Evolutionary conservation across 768 basidiomycete genomes (phyloP), one percentile per base, ranked within the genome.

Genomic region (Trametes punicea): DNA sequence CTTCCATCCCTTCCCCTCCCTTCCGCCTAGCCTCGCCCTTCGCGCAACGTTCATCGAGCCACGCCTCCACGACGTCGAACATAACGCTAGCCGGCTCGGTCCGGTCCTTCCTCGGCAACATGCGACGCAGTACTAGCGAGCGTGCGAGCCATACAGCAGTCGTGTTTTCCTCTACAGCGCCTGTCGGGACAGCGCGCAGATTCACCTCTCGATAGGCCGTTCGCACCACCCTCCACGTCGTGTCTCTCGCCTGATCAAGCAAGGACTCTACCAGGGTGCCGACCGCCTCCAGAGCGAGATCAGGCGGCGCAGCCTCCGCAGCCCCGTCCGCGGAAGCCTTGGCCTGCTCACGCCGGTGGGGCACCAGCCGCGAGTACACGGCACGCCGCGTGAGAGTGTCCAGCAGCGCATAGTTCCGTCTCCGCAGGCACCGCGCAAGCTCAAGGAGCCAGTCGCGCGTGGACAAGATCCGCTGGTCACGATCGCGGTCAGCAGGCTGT

Each of bases 121-220:
- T 69, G 16, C 55, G 7, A 5, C 56, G 57, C 18, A 67, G 31
- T 2, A 56, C 55, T 16, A 69, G 48, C 40, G 65, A 69, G 29
- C 65, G 42, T 73, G 64, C 40, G 69, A 52, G 73, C 77, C 20
- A 89, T 61, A n/a, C 74, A 75, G 21, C 57, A 40, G 60, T 63
- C 16, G 62, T 59, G 6, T 53, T 54, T 23, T 25, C 33, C 25
- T 4, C 8, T 6, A 23, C 11, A 10, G 20, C 31, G n/a, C 39
- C 42, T 18, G 29, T 23, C 1, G 44, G 44, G 15, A 36, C 41
- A n/a, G 58, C 45, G 29, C 51, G 56, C 23, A 69, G 67, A 6
- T 70, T 64, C 16, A 88, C 52, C 63, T 89, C 88, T 41, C 85
- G 75, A 66, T 90, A 89, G 0, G 81, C 81, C 20, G 77, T 73